A percentile compares a stretch with the other conserved stretches of the same genome.
phyloP scores from a whole-genome alignment of 148 eudicot genomes.

The Beta vulgaris region DNA sequence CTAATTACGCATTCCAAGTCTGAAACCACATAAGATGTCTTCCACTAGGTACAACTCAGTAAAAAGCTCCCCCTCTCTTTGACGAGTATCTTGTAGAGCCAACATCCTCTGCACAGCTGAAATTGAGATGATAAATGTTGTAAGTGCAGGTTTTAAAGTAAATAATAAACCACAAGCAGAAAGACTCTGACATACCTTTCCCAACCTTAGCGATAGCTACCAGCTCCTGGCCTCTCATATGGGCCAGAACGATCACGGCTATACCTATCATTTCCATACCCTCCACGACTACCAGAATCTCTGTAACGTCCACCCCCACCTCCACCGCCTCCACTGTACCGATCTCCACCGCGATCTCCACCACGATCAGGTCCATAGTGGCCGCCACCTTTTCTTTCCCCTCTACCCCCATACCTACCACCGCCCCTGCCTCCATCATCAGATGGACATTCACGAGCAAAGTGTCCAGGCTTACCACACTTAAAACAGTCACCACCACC shows the following conservation, averaged over 20 bases:
- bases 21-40: conserved; percentile 41
- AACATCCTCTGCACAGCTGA: conserved; percentile 41
- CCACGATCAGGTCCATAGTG: conserved; percentile 52
- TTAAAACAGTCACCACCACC: conserved; percentile 58
- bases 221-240: conserved; percentile 63
- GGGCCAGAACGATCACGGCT: conserved; percentile 95
- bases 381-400: conserved; percentile 55
- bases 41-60: conserved; percentile 39
- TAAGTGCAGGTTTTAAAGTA: neutral
- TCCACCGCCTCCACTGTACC: conserved; percentile 52
- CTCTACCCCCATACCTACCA: conserved; percentile 72
- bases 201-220: conserved; percentile 46
- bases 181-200: conserved; percentile 24
- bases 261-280: conserved; percentile 58
- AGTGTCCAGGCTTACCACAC: conserved; percentile 54
- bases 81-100: conserved; percentile 20
- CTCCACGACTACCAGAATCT: conserved; percentile 74
- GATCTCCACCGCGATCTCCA: conserved; percentile 38
- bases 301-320: conserved; percentile 64
- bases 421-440: conserved; percentile 86
- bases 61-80: conserved; percentile 23
- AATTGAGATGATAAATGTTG: conserved; percentile 18
- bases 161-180: conserved; percentile 14
- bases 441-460: conserved; percentile 72
- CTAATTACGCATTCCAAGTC: conserved; percentile 56